Evolutionary conservation across 2,329 filamentous ascomycete species (phyloP), one percentile per base, ranked within the genome.

Genomic region (Hypoxylon sp.): DNA sequence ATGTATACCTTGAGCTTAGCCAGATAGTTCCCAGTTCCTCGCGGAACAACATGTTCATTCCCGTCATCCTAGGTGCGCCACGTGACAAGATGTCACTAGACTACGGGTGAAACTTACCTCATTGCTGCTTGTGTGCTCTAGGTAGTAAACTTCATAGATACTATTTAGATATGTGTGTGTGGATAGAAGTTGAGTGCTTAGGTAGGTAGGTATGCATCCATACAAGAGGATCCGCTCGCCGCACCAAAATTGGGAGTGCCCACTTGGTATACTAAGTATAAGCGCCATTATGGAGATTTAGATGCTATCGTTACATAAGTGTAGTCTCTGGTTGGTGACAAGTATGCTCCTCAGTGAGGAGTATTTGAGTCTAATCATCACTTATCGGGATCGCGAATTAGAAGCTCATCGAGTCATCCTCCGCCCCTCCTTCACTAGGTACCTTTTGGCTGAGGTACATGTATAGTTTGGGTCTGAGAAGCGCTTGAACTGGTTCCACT

Each of bases 261-360:
- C 60, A 69, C 67, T 60, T 67, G 48, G 67, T 59, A 61, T 59
- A 52, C 51, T 53, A 63, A 46, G 11, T 50, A 46, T 59, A 61
- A 19, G 36, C 63, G 38, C 58, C 49, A 62, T 43, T 6, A 10
- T 43, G 38, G 19, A 17, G 23, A 23, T 34, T 49, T 57, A 53
- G 55, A 58, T 43, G 30, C 36, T 17, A 63, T 58, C 59, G 23
- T 60, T 43, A 60, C 21, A 23, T 25, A 32, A 19, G 48, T 21
- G 19, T 17, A 48, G 21, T 51, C 6, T 23, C 41, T 25, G 36
- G 32, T 25, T 45, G n/a, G 25, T 28, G 13, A 11, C 19, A 23
- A 63, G 38, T 28, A 51, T 57, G 36, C 50, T 36, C 34, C 41
- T 60, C 43, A 49, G 7, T 48, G 56, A 49, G 21, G 60, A 57